These are phyloP conservation scores for Phytophthora hibernalis DNA, from an alignment of 352 stramenopile genomes.

Conservation along the genomic window DNA sequence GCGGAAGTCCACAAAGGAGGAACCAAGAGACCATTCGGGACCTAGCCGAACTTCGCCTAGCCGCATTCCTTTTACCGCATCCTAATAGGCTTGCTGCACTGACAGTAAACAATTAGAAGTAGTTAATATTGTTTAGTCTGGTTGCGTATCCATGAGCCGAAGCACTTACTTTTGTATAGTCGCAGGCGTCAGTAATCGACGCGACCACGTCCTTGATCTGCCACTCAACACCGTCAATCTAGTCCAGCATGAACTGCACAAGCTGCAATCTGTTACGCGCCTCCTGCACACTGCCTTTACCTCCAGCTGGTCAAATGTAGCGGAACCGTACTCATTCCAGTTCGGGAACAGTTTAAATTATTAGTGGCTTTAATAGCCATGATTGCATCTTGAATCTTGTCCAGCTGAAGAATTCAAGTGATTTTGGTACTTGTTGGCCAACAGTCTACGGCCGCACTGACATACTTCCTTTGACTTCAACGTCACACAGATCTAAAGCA, in stretches of 20 bases:
- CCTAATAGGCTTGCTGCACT: conserved; percentile 1
- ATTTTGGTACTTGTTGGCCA: conserved; percentile 1
- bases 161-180: conserved; percentile 4
- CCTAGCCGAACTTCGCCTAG: no score
- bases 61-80: no score
- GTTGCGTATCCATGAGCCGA: not conserved
- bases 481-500: not conserved
- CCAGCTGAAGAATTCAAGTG: conserved; percentile 1
- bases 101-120: not conserved
- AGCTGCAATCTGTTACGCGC: not conserved
- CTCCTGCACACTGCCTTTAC: conserved; percentile 3
- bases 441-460: not conserved
- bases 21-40: no score
- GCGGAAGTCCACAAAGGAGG: no score
- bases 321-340: no score
- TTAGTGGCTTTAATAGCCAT: no score
- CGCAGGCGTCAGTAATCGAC: conserved; percentile 1
- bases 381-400: conserved; percentile 1
- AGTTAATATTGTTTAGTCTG: not conserved
- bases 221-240: no score
- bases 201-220: no score
- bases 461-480: no score
- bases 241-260: conserved; percentile 3
- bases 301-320: no score
- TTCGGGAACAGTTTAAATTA: no score